phyloP scores from a whole-genome alignment of 78 protist species.

The Speleostelium caveatum region DNA sequence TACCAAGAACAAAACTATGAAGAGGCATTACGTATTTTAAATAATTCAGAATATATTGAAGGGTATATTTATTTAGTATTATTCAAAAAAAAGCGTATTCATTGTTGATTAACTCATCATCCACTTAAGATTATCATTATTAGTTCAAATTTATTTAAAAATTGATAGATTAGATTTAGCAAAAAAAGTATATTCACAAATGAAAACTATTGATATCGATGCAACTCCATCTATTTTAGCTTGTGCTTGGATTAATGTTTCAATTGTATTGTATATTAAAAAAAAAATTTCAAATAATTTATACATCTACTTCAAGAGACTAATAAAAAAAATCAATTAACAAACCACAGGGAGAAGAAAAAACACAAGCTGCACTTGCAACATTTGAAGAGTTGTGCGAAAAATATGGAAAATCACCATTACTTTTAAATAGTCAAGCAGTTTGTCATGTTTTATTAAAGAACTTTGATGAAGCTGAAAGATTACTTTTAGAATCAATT shows the following conservation, averaged over 20 bases:
- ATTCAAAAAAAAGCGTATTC: neutral
- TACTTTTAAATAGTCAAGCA: slow-evolving; percentile 72
- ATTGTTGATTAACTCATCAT: neutral
- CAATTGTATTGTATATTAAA: slow-evolving; percentile 7
- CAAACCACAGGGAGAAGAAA: slow-evolving; percentile 63
- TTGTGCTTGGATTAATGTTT: slow-evolving; percentile 44
- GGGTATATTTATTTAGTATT: slow-evolving; percentile 18
- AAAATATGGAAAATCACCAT: slow-evolving; percentile 73
- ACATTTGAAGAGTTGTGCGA: slow-evolving; percentile 57
- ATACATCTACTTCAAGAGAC: too few relatives aligned
- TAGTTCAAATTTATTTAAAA: slow-evolving; percentile 69
- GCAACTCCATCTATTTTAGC: slow-evolving; percentile 70
- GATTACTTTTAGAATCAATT: slow-evolving; percentile 28
- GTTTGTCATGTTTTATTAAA: slow-evolving; percentile 15
- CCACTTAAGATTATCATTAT: slow-evolving; percentile 36
- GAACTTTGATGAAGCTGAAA: slow-evolving; percentile 77
- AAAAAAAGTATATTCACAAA: slow-evolving; percentile 35
- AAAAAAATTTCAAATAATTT: neutral
- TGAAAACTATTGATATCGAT: slow-evolving; percentile 69
- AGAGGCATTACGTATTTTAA: slow-evolving; percentile 48
- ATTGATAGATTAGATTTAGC: slow-evolving; percentile 81
- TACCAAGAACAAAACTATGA: slow-evolving; percentile 41
- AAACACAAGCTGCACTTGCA: slow-evolving; percentile 30
- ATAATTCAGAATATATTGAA: slow-evolving; percentile 61
- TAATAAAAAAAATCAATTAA: too few relatives aligned